These are phyloP conservation scores for Asterophora lycoperdoides DNA, from an alignment of 768 basidiomycete species.

Conservation along the genomic window DNA sequence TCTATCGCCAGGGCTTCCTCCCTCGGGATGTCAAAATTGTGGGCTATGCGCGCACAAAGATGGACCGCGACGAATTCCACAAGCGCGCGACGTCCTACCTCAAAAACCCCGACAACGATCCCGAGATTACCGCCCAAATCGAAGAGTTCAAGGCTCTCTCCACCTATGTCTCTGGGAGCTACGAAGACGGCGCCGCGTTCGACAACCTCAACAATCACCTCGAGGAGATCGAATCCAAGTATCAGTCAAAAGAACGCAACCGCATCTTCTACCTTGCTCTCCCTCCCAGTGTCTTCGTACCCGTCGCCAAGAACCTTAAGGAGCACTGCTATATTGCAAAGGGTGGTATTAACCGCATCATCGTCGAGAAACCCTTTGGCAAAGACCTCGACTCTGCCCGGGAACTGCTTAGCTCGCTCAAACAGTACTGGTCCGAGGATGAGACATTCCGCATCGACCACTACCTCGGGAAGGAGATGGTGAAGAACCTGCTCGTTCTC, in stretches of 20 bases:
- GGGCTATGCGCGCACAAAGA: constrained; percentile 96
- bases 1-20: constrained; percentile 76
- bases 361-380: constrained; percentile 98
- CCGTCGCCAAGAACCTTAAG: constrained; percentile 80
- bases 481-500: constrained; percentile 95
- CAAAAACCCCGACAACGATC: constrained; percentile 67
- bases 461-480: constrained; percentile 99
- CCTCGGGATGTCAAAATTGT: constrained; percentile 86
- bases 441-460: constrained; percentile 99
- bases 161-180: constrained; percentile 82
- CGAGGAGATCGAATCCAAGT: constrained; percentile 69
- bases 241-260: constrained; percentile 60
- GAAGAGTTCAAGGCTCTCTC: constrained; percentile 80
- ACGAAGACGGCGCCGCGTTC: constrained; percentile 83
- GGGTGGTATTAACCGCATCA: constrained; percentile 81
- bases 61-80: constrained; percentile 81
- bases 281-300: constrained; percentile 93
- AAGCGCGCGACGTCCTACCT: constrained; percentile 82
- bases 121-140: constrained; percentile 54
- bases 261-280: constrained; percentile 97
- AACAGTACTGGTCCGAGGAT: constrained; percentile 88
- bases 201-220: constrained; percentile 71
- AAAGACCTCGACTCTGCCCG: constrained; percentile 87
- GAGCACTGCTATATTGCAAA: constrained; percentile 69
- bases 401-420: constrained; percentile 72